These are phyloP conservation scores for Citrus hindsii DNA, from an alignment of 345 rosid species.

Conservation along the genomic window DNA sequence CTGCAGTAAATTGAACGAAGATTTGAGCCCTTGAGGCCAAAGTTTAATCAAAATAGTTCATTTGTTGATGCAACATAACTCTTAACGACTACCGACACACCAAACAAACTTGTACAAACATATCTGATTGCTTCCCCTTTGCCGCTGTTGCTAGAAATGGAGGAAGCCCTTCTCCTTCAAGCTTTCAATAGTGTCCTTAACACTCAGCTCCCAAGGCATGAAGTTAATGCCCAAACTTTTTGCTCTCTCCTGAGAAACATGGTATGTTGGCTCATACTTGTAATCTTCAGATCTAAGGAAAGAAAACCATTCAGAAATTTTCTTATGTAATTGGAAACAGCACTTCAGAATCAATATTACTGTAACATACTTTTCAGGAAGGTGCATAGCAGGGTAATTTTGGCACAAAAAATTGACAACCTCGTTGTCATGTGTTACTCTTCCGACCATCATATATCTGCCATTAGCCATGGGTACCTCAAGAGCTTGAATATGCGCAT, in stretches of 20 bases:
- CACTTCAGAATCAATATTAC: not conserved
- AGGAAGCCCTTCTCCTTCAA: conserved; percentile 80
- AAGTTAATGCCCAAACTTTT: conserved; percentile 66
- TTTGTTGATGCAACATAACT: too few species aligned
- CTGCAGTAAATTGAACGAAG: too few species aligned
- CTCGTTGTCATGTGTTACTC: conserved; percentile 9
- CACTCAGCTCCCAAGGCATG: conserved; percentile 63
- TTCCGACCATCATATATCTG: conserved; percentile 33
- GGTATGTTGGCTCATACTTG: conserved; percentile 61
- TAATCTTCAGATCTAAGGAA: conserved; percentile 60
- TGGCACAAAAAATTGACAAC: conserved; percentile 9
- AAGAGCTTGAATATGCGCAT: conserved; percentile 52
- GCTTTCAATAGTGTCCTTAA: conserved; percentile 81
- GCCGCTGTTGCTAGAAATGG: conserved; percentile 8
- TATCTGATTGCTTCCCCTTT: not conserved
- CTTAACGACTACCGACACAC: too few species aligned
- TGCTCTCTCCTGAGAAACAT: conserved; percentile 75
- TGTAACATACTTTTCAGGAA: conserved; percentile 27
- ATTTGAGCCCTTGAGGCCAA: too few species aligned
- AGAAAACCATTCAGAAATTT: not conserved
- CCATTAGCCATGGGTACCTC: conserved; percentile 46
- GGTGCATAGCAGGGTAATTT: not conserved
- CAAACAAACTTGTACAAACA: too few species aligned
- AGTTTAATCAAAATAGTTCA: too few species aligned
- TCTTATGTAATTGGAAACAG: conserved; percentile 23